These are phyloP conservation scores for Kwoniella botswanensis DNA, from an alignment of 768 basidiomycete species.

Conservation along the genomic window DNA sequence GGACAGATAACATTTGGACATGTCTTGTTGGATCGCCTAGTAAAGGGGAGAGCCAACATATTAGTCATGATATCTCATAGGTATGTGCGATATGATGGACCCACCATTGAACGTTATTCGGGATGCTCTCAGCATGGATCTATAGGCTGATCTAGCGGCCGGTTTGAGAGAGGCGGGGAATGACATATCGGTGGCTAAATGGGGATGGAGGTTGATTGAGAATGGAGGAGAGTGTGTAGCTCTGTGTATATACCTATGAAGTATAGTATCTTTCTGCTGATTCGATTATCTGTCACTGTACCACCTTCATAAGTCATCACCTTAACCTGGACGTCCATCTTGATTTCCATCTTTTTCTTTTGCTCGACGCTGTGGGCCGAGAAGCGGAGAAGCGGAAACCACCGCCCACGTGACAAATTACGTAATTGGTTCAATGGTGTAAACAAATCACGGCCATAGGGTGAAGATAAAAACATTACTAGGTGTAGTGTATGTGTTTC, in stretches of 20 bases:
- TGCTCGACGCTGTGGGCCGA: neutral
- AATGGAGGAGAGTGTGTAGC: too few species aligned
- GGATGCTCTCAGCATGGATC: conserved; percentile 40
- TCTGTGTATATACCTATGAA: too few species aligned
- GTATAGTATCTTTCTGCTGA: too few species aligned
- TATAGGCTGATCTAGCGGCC: conserved; percentile 45
- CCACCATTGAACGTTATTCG: conserved; percentile 50
- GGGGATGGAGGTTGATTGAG: neutral
- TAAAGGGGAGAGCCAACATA: neutral
- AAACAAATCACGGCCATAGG: neutral
- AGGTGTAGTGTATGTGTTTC: too few species aligned
- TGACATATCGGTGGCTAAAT: conserved; percentile 19
- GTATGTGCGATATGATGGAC: conserved; percentile 6
- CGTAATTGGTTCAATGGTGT: neutral
- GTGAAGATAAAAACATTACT: neutral
- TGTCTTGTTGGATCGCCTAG: conserved; percentile 34
- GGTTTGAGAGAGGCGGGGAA: conserved; percentile 39
- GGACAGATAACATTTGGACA: conserved; percentile 31
- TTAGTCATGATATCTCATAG: neutral
- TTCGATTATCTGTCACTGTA: too few species aligned
- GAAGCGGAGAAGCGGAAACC: neutral
- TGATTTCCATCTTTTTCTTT: neutral
- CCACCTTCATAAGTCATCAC: too few species aligned
- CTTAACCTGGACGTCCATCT: too few species aligned
- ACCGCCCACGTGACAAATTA: neutral